Conservation (phyloP, 192 early-diverging fungal genomes). For the Umbelopsis sp. region DNA sequence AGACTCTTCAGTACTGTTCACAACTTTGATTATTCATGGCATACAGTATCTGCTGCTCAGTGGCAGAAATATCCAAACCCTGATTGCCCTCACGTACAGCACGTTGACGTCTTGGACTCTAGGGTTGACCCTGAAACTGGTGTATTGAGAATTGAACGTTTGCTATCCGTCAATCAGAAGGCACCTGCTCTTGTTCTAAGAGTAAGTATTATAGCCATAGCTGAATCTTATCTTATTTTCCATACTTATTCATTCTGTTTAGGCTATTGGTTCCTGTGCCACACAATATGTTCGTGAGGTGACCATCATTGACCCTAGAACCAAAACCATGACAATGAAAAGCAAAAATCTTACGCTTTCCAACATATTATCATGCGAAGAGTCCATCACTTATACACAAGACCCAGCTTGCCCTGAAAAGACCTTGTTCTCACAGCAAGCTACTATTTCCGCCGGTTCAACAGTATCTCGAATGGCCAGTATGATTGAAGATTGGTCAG, state of each 20-base stretch:
- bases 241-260: constrained; percentile 26
- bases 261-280: constrained; percentile 68
- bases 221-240: too few species aligned
- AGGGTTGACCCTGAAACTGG: constrained; percentile 81
- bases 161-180: constrained; percentile 86
- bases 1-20: constrained; percentile 85
- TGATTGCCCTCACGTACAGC: constrained; percentile 85
- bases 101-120: constrained; percentile 88
- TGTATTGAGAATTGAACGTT: constrained; percentile 86
- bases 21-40: constrained; percentile 82
- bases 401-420: constrained; percentile 47
- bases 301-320: constrained; percentile 80
- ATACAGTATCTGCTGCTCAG: constrained; percentile 80
- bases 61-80: constrained; percentile 99
- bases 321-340: constrained; percentile 71
- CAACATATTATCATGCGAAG: constrained; percentile 81
- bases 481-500: constrained; percentile 83
- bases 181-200: constrained; percentile 75
- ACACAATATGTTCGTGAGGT: constrained; percentile 89
- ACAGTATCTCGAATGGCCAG: constrained; percentile 67
- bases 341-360: constrained; percentile 87
- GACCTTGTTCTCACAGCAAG: constrained; percentile 82
- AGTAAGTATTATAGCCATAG: constrained; percentile 31
- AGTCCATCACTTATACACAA: constrained; percentile 78
- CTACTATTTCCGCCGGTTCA: constrained; percentile 77